phyloP scores from a whole-genome alignment of 177 flowering plant species.

The Vitis hybrid region DNA sequence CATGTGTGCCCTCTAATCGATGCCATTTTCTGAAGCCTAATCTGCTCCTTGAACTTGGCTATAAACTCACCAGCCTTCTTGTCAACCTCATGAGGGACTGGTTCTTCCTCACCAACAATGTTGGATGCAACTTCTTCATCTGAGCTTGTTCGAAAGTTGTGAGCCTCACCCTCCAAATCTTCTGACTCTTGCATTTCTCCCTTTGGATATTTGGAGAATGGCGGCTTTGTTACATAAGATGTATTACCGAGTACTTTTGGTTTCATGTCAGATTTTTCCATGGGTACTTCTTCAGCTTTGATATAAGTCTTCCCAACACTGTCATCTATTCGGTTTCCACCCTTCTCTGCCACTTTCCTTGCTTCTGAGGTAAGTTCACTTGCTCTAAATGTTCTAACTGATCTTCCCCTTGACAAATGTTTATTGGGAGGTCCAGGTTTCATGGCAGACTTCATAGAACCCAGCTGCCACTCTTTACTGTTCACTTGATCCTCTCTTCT shows the following conservation, averaged over 20 bases:
- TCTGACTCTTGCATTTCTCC: constrained; percentile 20
- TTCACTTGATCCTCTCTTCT: constrained; percentile 2
- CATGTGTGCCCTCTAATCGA: constrained; percentile 23
- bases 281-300: constrained; percentile 8
- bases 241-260: neutral
- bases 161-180: constrained; percentile 17
- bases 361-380: constrained; percentile 7
- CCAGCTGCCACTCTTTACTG: constrained; percentile 5
- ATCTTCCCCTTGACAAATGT: constrained; percentile 34
- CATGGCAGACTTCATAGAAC: constrained; percentile 11
- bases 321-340: constrained; percentile 8
- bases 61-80: constrained; percentile 58
- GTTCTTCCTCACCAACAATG: constrained; percentile 14
- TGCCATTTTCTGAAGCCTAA: constrained; percentile 43
- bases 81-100: constrained; percentile 39
- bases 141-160: constrained; percentile 12
- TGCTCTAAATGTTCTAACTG: constrained; percentile 46
- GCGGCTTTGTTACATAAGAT: constrained; percentile 1
- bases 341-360: neutral
- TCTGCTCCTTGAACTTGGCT: constrained; percentile 55
- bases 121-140: constrained; percentile 12
- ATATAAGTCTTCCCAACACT: neutral
- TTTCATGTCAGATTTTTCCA: neutral
- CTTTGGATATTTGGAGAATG: constrained; percentile 1
- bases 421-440: constrained; percentile 15